phyloP scores from a whole-genome alignment of 768 basidiomycete genomes.

The Clitopilus passeckerianus region DNA sequence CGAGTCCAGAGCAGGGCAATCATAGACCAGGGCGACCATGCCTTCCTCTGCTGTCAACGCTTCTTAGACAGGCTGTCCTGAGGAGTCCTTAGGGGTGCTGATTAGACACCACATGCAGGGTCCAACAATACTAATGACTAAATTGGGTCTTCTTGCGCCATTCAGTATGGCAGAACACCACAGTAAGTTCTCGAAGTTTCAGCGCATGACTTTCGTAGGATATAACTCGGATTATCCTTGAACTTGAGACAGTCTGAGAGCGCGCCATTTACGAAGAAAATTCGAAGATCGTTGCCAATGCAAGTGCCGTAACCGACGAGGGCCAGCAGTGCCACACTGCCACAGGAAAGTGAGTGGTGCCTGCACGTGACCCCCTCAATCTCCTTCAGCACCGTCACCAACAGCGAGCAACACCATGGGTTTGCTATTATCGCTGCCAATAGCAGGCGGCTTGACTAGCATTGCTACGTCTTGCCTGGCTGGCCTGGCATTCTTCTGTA shows the following conservation, averaged over 20 bases:
- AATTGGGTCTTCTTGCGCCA: background rate
- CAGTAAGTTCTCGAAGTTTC: background rate
- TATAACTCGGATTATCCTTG: background rate
- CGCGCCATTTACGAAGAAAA: background rate
- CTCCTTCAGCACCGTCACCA: slow-evolving; percentile 1
- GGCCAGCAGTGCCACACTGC: background rate
- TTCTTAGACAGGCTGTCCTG: background rate
- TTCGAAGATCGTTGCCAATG: too few relatives aligned
- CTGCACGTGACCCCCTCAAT: slow-evolving; percentile 4
- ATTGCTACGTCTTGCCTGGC: slow-evolving; percentile 82
- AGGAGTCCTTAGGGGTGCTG: background rate
- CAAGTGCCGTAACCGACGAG: too few relatives aligned
- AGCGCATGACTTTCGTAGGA: background rate
- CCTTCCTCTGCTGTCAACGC: background rate
- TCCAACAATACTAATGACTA: background rate
- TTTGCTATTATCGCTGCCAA: slow-evolving; percentile 64
- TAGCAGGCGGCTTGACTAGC: slow-evolving; percentile 62
- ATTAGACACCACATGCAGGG: background rate
- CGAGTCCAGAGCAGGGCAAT: too few relatives aligned
- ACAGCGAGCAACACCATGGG: slow-evolving; percentile 46
- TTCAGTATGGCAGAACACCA: background rate
- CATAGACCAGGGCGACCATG: background rate
- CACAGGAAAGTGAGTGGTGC: background rate
- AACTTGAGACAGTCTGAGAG: background rate
- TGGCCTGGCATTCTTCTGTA: slow-evolving; percentile 81